phyloP scores from a whole-genome alignment of 2,329 filamentous ascomycete genomes.

The Acephala macrosclerotiorum region DNA sequence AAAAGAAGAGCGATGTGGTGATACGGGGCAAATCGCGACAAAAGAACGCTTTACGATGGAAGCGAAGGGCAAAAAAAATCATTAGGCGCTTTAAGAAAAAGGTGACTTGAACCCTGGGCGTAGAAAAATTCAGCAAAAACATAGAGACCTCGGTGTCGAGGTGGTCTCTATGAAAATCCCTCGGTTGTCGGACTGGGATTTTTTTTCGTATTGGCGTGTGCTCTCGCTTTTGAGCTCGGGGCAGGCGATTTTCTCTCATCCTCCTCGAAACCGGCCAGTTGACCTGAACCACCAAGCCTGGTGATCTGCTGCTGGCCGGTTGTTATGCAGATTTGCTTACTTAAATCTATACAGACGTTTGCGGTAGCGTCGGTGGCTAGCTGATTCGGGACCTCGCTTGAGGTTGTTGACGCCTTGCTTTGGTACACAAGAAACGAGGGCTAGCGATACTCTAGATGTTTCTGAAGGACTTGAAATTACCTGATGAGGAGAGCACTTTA shows the following conservation, averaged over 20 bases:
- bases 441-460: too few relatives aligned
- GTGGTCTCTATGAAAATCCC: neutral
- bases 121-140: too few relatives aligned
- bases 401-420: neutral
- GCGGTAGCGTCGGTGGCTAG: neutral
- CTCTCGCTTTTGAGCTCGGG: neutral
- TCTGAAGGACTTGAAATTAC: too few relatives aligned
- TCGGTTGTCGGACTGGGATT: too few relatives aligned
- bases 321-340: neutral
- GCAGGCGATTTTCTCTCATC: constrained; percentile 2
- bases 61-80: neutral
- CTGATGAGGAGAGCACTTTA: too few relatives aligned
- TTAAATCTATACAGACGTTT: neutral
- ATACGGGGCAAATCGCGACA: too few relatives aligned
- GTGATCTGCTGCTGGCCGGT: neutral
- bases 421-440: neutral
- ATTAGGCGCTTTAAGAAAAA: neutral
- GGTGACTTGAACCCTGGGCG: neutral
- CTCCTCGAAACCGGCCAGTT: neutral
- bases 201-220: neutral
- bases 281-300: neutral
- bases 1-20: too few relatives aligned
- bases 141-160: constrained; percentile 1
- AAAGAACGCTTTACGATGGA: too few relatives aligned
- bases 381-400: neutral